Conservation (phyloP, 2,329 filamentous ascomycete genomes). For the Sporothrix curviconia region DNA sequence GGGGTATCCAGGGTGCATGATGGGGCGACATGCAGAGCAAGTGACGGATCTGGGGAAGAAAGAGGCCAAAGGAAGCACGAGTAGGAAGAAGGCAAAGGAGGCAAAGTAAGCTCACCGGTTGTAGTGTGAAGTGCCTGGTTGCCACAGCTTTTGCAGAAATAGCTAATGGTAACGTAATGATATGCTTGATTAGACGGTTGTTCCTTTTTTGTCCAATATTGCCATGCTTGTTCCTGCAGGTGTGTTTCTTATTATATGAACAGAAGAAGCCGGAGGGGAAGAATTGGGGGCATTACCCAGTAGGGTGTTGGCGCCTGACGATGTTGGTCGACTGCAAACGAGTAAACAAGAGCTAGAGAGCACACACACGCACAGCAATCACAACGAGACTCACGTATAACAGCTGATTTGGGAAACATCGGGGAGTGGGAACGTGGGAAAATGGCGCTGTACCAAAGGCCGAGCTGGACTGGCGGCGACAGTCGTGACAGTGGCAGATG, state of each 20-base stretch:
- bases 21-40: neutral
- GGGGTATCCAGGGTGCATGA: neutral
- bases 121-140: slow-evolving; percentile 58
- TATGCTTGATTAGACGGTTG: too few species aligned
- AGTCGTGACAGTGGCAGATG: slow-evolving; percentile 22
- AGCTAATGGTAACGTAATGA: slow-evolving; percentile 32
- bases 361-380: too few species aligned
- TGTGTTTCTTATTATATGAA: neutral
- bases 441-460: slow-evolving; percentile 66
- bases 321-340: slow-evolving; percentile 45
- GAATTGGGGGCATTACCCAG: slow-evolving; percentile 38
- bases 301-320: slow-evolving; percentile 51
- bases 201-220: neutral
- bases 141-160: slow-evolving; percentile 62
- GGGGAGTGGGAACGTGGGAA: slow-evolving; percentile 57
- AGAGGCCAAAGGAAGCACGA: neutral
- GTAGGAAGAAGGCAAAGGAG: neutral
- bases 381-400: slow-evolving; percentile 41
- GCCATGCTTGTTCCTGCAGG: too few species aligned
- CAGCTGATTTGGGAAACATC: slow-evolving; percentile 42
- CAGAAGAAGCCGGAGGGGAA: neutral
- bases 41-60: neutral
- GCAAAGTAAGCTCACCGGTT: slow-evolving; percentile 32
- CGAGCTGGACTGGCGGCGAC: slow-evolving; percentile 20
- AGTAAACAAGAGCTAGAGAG: neutral